Conservation (phyloP, 768 basidiomycete species). For the Kwoniella botswanensis region DNA sequence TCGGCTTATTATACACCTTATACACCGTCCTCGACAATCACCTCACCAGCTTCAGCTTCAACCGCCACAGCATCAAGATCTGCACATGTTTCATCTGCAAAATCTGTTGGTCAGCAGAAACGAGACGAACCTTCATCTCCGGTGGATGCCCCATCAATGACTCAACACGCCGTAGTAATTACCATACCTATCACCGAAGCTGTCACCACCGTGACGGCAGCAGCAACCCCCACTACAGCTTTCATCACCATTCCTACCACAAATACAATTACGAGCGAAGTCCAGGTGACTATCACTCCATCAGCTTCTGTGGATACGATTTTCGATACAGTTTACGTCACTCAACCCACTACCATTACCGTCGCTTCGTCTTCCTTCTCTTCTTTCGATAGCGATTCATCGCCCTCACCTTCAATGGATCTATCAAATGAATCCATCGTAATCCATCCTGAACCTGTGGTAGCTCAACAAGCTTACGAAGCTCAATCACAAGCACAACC, state of each 20-base stretch:
- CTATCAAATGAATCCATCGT: slow-evolving; percentile 5
- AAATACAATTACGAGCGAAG: slow-evolving; percentile 5
- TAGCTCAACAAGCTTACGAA: not conserved
- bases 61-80: not conserved
- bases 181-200: slow-evolving; percentile 20
- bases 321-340: slow-evolving; percentile 6
- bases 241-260: not conserved
- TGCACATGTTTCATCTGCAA: not conserved
- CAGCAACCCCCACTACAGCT: too few species aligned
- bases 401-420: not conserved
- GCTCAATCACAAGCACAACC: not conserved
- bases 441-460: not conserved
- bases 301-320: slow-evolving; percentile 3
- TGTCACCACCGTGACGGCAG: not conserved
- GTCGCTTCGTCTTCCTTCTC: not conserved
- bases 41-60: not conserved
- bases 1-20: slow-evolving; percentile 12
- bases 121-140: slow-evolving; percentile 8
- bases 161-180: slow-evolving; percentile 5
- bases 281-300: slow-evolving; percentile 1
- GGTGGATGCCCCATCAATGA: not conserved
- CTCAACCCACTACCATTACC: slow-evolving; percentile 7
- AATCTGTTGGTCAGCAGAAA: too few species aligned
- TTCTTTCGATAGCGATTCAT: not conserved
- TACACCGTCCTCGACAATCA: not conserved